Evolutionary conservation across 164 flowering plant genomes (phyloP), one percentile per base, ranked within the genome.

Genomic region (Berberis vulgaris): DNA sequence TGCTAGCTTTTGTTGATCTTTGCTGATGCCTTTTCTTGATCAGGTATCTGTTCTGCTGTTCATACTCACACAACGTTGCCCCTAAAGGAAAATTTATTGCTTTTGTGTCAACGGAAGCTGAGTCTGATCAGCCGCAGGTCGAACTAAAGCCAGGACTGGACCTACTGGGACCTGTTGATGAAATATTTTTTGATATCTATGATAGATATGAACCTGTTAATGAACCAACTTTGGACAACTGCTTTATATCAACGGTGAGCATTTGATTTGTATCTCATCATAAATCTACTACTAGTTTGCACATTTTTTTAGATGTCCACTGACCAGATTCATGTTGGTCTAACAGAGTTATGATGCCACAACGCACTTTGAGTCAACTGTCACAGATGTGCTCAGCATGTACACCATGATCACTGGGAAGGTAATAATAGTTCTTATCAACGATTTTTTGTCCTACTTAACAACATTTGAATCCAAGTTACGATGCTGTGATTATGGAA

Each of bases 41-140:
- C 84, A 93, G 98, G 97, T 93, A 90, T 69, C 80, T 90, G 41
- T 90, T 93, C 77, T 93, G 98, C 65, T 93, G 97, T 64, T 93
- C 98, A 41, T 90, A 85, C 65, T 76, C 96, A 44, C 98, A 93
- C 82, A 88, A 86, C 73, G 97, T 93, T 76, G 98, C 96, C 55
- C 94, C 97, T 9, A 90, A 86, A 78, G 98, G 98, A 44, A 93
- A 93, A 74, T 93, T 79, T 72, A 90, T 93, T 73, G 98, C 97
- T 40, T 93, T 93, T 78, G 98, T 93, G 41, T 79, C 96, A 2
- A 74, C 96, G 0, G 98, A 90, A 69, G 98, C 97, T 3, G 98
- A 93, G 79, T 90, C 94, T 6, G 87, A 93, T 67, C 64, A 82
- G 13, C 98, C 98, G 9, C 77, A 86, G 77, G 52, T 57, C 40